Evolutionary conservation across 345 rosid genomes (phyloP), one percentile per base, ranked within the genome.

Genomic region (Hevea brasiliensis): DNA sequence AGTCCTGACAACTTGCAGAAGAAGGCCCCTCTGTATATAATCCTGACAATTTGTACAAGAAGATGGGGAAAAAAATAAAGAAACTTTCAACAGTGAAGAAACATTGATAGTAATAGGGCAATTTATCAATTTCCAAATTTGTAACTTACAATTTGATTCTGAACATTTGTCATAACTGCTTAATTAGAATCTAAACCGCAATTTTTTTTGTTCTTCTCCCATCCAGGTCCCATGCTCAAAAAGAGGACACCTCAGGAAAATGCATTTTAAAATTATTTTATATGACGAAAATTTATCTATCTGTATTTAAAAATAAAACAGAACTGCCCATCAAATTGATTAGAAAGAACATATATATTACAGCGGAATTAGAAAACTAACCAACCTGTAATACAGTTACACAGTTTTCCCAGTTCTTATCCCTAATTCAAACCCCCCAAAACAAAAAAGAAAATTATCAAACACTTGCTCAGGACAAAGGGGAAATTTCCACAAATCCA

Each of bases 321-420:
- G 15, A 14, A 48, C 41, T 53, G 18, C 26, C 10, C 57, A 20
- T 67, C 58, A 48, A 67, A 48, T 50, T 48, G 15, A 66, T 6
- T 24, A 45, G 9, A 26, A 48, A 32, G 29, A 68, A 13, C 6
- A 53, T 23, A n/a, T n/a, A n/a, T n/a, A 26, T 47, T 47, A 50
- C 59, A 32, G 26, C 11, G 20, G 40, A 71, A 24, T 59, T 44
- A 45, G n/a, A 67, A 70, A 70, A 24, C 40, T 11, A 58, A n/a
- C 15, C 57, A 58, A n/a, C n/a, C n/a, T n/a, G 32, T 26, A 71
- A 44, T 41, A 58, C 13, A 32, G 61, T 53, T 68, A 68, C 20
- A 50, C 0, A 50, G 37, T 66, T 73, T 68, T 62, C 54, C 74
- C 71, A 51, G 41, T 59, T 17, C 58, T 27, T 21, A 57, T 47